These are phyloP conservation scores for Lobosporangium transversale DNA, from an alignment of 192 early-diverging fungal species.

Conservation along the genomic window DNA sequence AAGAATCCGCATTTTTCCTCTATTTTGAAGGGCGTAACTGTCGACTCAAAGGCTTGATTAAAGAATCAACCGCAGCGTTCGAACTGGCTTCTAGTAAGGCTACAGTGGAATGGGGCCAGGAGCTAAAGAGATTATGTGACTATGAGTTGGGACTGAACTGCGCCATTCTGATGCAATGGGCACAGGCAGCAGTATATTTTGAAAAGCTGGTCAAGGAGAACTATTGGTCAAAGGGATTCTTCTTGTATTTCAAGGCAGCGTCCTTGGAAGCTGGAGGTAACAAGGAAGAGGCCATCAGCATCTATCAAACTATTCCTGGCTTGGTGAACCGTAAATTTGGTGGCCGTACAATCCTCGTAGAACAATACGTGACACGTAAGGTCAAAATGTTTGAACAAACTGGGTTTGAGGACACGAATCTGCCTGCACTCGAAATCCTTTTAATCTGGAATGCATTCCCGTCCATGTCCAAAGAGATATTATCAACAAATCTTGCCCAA, in stretches of 20 bases:
- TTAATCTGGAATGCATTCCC: constrained; percentile 61
- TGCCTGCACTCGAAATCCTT: constrained; percentile 61
- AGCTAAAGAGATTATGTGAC: constrained; percentile 50
- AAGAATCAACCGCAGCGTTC: constrained; percentile 57
- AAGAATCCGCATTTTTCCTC: constrained; percentile 61
- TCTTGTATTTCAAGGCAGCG: constrained; percentile 56
- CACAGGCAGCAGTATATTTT: constrained; percentile 47
- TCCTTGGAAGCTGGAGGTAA: constrained; percentile 64
- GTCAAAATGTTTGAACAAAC: constrained; percentile 57
- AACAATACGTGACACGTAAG: constrained; percentile 59
- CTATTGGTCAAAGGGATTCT: constrained; percentile 61
- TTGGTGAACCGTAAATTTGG: constrained; percentile 58
- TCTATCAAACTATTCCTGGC: constrained; percentile 64
- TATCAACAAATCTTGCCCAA: constrained; percentile 30
- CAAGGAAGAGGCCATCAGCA: constrained; percentile 74
- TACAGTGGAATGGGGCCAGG: constrained; percentile 45
- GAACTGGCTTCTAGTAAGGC: constrained; percentile 49
- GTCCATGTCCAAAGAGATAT: constrained; percentile 55
- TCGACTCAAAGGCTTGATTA: constrained; percentile 58
- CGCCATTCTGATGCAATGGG: constrained; percentile 57
- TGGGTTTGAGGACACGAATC: constrained; percentile 57
- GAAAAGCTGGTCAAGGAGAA: constrained; percentile 50
- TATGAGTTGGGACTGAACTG: constrained; percentile 61
- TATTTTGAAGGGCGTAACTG: constrained; percentile 59
- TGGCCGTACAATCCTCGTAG: constrained; percentile 54